Evolutionary conservation across 75 land plant genomes (phyloP).

Genomic region (Chamaecyparis obtusa): DNA sequence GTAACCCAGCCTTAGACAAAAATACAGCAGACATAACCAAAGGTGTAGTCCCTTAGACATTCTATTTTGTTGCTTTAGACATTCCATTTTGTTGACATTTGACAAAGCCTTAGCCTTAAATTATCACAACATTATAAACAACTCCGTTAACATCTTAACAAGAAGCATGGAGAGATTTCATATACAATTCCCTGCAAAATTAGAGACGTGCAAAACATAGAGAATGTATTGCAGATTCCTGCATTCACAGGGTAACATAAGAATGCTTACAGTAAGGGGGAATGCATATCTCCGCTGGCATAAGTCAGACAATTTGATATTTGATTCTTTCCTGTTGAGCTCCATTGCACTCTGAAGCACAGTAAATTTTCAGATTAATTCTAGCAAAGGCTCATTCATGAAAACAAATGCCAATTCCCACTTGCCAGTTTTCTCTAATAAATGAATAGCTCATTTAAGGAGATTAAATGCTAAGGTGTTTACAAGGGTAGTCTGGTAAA

Average conservation of each 20-base stretch:
- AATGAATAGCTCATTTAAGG: neutral
- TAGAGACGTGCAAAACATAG: neutral
- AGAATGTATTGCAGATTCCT: neutral
- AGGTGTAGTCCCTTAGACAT: neutral
- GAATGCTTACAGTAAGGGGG: slow-evolving; percentile 12
- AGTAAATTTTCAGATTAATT: neutral
- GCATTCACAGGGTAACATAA: neutral
- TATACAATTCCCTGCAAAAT: neutral
- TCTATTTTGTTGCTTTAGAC: neutral
- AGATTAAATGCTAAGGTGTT: neutral
- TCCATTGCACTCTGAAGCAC: slow-evolving; percentile 6
- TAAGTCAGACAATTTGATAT: neutral
- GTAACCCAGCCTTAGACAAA: neutral
- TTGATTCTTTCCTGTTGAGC: neutral
- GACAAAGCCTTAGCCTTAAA: neutral
- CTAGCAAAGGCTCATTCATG: neutral
- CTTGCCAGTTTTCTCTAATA: neutral
- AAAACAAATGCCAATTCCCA: neutral
- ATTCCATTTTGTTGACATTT: neutral
- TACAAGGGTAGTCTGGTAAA: neutral
- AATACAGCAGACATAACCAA: neutral
- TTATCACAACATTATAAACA: neutral
- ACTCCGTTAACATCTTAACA: neutral
- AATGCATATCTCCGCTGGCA: slow-evolving; percentile 5
- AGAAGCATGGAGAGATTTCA: neutral